Conservation (phyloP, 2,329 filamentous ascomycete genomes). For the Diplodia mutila region DNA sequence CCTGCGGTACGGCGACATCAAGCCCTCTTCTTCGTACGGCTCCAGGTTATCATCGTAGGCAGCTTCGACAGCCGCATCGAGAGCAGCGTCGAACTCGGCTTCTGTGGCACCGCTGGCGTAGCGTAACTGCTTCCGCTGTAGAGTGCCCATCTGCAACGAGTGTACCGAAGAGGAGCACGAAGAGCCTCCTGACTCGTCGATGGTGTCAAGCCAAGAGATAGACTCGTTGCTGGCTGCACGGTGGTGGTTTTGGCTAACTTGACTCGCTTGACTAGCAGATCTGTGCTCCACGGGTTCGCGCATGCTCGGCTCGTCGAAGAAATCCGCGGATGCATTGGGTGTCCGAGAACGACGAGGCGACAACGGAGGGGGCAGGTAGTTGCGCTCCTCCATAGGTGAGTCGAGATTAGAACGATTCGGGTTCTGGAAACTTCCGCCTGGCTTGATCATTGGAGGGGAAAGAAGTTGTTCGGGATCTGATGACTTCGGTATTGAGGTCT, state of each 20-base stretch:
- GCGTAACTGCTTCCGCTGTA: constrained; percentile 71
- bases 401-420: constrained; percentile 36
- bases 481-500: constrained; percentile 38
- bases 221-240: constrained; percentile 74
- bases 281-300: constrained; percentile 26
- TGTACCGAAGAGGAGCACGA: constrained; percentile 74
- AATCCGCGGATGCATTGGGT: constrained; percentile 34
- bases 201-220: constrained; percentile 91
- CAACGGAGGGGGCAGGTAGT: constrained; percentile 71
- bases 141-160: constrained; percentile 74
- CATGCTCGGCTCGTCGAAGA: constrained; percentile 31
- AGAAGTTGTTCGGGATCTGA: constrained; percentile 34
- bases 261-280: constrained; percentile 18
- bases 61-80: constrained; percentile 94
- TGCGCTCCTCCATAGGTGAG: constrained; percentile 59
- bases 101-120: constrained; percentile 73
- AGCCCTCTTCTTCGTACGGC: constrained; percentile 60
- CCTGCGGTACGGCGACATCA: constrained; percentile 38
- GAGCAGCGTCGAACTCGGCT: constrained; percentile 88
- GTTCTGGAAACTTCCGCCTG: constrained; percentile 29
- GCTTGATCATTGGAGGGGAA: constrained; percentile 40
- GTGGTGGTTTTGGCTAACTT: constrained; percentile 29
- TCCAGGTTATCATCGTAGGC: constrained; percentile 93
- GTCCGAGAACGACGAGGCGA: constrained; percentile 66
- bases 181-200: constrained; percentile 85